Conservation (phyloP, 768 basidiomycete genomes). For the Pleurotus cornucopiae region DNA sequence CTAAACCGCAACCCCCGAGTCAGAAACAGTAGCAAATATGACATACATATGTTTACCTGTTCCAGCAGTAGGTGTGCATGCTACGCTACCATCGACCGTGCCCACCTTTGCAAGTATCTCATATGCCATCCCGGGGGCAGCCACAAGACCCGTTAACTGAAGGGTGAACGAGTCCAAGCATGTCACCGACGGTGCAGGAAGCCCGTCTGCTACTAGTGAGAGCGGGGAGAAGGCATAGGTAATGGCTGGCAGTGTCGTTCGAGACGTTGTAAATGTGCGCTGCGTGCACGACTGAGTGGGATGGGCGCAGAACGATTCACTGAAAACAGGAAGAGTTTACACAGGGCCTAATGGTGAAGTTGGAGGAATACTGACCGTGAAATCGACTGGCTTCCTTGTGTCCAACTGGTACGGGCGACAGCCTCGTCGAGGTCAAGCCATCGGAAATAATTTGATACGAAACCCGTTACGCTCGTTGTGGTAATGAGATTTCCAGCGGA, state of each 20-base stretch:
- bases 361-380: conserved; percentile 36
- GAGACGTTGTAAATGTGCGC: conserved; percentile 27
- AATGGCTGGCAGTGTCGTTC: conserved; percentile 30
- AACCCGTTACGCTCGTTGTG: conserved; percentile 36
- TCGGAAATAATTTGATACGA: conserved; percentile 46
- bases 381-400: conserved; percentile 41
- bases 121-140: conserved; percentile 62
- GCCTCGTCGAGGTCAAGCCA: conserved; percentile 71
- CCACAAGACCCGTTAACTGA: conserved; percentile 45
- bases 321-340: conserved; percentile 13
- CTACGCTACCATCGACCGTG: conserved; percentile 23
- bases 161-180: conserved; percentile 54
- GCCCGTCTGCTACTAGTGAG: conserved; percentile 31
- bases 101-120: conserved; percentile 55
- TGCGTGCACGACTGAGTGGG: conserved; percentile 60
- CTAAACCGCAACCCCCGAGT: background rate
- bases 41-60: background rate
- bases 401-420: conserved; percentile 56
- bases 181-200: conserved; percentile 55
- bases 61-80: conserved; percentile 23
- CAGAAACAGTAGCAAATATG: no score
- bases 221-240: conserved; percentile 44
- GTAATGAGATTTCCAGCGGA: conserved; percentile 60
- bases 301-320: conserved; percentile 64
- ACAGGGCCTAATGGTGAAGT: background rate